Conservation (phyloP, 352 stramenopile genomes). For the Thraustochytrium striatum region DNA sequence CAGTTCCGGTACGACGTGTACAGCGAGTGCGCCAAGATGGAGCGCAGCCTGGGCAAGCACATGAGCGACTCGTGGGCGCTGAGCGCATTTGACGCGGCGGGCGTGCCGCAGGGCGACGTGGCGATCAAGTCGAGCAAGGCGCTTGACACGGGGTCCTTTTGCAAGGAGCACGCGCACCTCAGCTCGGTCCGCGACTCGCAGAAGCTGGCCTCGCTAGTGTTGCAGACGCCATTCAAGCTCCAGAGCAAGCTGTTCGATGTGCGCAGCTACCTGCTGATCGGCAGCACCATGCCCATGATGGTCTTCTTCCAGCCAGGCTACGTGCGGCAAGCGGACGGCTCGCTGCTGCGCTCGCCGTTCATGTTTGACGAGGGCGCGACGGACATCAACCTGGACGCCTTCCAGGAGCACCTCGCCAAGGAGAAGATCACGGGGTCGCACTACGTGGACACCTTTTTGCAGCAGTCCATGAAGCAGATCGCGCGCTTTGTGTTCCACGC, state of each 20-base stretch:
- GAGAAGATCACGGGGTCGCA: constrained; percentile 47
- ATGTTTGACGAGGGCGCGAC: constrained; percentile 2
- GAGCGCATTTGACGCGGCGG: background rate
- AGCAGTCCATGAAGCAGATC: constrained; percentile 44
- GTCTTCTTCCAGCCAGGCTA: constrained; percentile 45
- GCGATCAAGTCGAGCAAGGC: constrained; percentile 1
- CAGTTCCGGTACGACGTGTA: constrained; percentile 26
- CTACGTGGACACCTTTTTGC: constrained; percentile 47
- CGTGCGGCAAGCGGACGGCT: background rate
- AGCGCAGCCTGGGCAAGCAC: background rate
- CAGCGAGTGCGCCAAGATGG: constrained; percentile 21
- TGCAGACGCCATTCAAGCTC: constrained; percentile 33
- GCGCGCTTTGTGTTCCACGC: constrained; percentile 46
- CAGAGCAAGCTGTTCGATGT: constrained; percentile 47
- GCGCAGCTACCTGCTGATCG: constrained; percentile 41
- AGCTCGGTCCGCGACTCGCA: background rate
- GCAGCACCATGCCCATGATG: constrained; percentile 40
- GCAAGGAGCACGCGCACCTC: background rate
- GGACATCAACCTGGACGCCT: constrained; percentile 1
- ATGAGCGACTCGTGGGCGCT: constrained; percentile 2
- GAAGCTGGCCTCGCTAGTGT: constrained; percentile 1
- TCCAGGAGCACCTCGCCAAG: constrained; percentile 25
- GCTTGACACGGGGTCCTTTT: background rate
- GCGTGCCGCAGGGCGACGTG: background rate
- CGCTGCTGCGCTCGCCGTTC: constrained; percentile 9